Evolutionary conservation across 2,329 filamentous ascomycete genomes (phyloP), one percentile per base, ranked within the genome.

Genomic region (Aspergillus sojae): DNA sequence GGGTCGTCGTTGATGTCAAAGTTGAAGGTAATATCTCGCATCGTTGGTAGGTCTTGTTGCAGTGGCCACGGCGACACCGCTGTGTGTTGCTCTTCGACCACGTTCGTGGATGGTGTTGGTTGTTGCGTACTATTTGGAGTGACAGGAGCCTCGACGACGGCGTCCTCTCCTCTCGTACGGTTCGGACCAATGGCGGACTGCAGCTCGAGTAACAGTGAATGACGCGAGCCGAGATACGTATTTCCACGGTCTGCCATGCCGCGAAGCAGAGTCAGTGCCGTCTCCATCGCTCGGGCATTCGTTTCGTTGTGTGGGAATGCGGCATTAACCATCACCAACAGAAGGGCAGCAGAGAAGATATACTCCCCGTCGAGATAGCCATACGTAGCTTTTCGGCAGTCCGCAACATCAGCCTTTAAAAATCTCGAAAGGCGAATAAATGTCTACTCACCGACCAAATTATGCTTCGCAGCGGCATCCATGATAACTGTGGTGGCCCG

Each of bases 291-390:
- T 9, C 72, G 67, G 2, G 73, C 75, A 67, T 82, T 83, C 26
- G 74, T 70, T 7, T 78, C 69, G 57, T 81, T 79, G 32, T 75
- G 70, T 0, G 84, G 84, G 62, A 87, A 85, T 1, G 84, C 81
- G 11, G 82, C 80, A 69, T 84, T 84, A 23, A 84, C 81, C 81
- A 86, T 84, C 28, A 86, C 81, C 5, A 87, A 78, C 2, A 86
- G 78, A 12, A 86, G 79, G 12, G 83, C 80, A 1, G 84, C 83
- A 0, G 82, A 85, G 67, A 86, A 86, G 28, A 82, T 79, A 67
- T 86, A 84, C 64, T 87, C 85, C 19, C 83, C 81, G 62, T 87
- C 85, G 77, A 86, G 84, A 69, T 85, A 87, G 28, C 85, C 85
- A 67, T 85, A 86, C 0, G 84, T 86, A 23, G 84, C 83, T 80